phyloP scores from a whole-genome alignment of 2,329 filamentous ascomycete species.

The Calonectria ilicicola region DNA sequence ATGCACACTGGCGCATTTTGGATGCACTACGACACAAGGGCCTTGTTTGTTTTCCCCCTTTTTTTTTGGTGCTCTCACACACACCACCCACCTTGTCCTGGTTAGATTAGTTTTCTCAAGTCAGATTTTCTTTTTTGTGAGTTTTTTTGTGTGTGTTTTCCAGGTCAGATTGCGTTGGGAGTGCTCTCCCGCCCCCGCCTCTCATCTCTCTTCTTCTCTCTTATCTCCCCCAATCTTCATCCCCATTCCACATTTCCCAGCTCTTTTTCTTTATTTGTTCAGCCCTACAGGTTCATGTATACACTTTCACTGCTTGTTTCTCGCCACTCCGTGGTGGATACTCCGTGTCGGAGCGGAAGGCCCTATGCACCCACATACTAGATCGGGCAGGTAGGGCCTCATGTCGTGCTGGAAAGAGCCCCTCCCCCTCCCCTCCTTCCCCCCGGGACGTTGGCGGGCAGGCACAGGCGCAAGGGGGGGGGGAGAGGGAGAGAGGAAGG shows the following conservation, averaged over 20 bases:
- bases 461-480: not conserved
- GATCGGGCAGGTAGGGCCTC: constrained; percentile 6
- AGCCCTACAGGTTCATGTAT: not conserved
- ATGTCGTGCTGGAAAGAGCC: not conserved
- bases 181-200: not conserved
- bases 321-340: constrained; percentile 20
- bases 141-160: not conserved
- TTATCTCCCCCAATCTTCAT: not conserved
- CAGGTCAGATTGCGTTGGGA: not conserved
- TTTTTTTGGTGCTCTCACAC: not conserved
- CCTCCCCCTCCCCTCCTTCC: not conserved
- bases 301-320: too few species aligned
- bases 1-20: not conserved
- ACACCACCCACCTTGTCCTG: too few species aligned
- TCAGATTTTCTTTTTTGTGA: too few species aligned
- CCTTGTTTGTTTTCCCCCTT: not conserved
- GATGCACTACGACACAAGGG: not conserved
- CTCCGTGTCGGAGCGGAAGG: not conserved
- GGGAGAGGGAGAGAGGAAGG: not conserved
- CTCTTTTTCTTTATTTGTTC: not conserved
- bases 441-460: not conserved
- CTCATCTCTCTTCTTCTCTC: not conserved
- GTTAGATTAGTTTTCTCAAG: too few species aligned
- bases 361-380: not conserved
- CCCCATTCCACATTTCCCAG: not conserved